Evolutionary conservation across 495 filamentous ascomycete genomes (phyloP).

Genomic region (Patellaria atrata): DNA sequence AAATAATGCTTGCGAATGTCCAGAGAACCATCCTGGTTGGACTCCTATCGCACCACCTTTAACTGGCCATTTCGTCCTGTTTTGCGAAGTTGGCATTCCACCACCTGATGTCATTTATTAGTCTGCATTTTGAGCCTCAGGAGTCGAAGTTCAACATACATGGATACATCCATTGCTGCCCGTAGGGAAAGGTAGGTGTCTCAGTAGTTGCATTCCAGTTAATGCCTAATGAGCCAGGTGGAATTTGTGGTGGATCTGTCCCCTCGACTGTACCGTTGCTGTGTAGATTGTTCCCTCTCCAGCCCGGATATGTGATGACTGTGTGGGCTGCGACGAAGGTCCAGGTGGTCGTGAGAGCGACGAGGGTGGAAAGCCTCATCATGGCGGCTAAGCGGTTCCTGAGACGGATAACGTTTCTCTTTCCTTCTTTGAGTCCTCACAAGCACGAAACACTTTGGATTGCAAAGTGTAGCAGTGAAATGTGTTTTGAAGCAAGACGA

Average conservation of each 20-base stretch:
- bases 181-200: slow-evolving; percentile 53
- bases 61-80: slow-evolving; percentile 86
- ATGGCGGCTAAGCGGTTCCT: no score
- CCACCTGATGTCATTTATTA: slow-evolving; percentile 46
- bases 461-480: no score
- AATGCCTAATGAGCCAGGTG: slow-evolving; percentile 32
- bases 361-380: slow-evolving; percentile 25
- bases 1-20: slow-evolving; percentile 70
- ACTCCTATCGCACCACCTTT: slow-evolving; percentile 72
- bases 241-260: slow-evolving; percentile 19
- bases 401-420: no score
- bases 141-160: slow-evolving; percentile 44
- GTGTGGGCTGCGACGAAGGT: slow-evolving; percentile 57
- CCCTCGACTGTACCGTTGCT: slow-evolving; percentile 48
- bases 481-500: no score
- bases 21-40: slow-evolving; percentile 91
- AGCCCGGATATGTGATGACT: slow-evolving; percentile 83
- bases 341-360: slow-evolving; percentile 24
- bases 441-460: no score
- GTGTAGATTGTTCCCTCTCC: slow-evolving; percentile 84
- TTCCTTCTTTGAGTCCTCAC: no score
- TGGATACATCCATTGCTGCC: slow-evolving; percentile 98
- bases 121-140: neutral
- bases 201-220: slow-evolving; percentile 29
- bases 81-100: slow-evolving; percentile 60